Conservation (phyloP, 1,284 basidiomycete genomes). For the Cerioporus squamosus region DNA sequence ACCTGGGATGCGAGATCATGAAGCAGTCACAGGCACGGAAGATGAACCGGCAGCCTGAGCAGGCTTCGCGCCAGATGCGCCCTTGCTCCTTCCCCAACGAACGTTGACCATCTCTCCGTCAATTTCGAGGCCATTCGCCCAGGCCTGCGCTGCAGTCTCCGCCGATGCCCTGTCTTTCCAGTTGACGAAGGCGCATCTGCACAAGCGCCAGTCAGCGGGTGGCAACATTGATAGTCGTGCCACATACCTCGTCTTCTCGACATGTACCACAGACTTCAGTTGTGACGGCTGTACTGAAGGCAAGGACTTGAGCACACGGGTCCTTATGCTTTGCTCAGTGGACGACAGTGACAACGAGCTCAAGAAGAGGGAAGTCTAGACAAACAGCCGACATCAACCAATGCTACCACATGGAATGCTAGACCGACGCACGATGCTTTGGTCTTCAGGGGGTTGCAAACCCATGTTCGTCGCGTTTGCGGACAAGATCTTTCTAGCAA, state of each 20-base stretch:
- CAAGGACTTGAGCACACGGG: conserved; percentile 73
- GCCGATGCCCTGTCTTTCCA: conserved; percentile 84
- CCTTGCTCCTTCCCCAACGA: conserved; percentile 85
- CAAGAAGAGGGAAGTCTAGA: conserved; percentile 89
- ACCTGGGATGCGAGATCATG: conserved; percentile 3
- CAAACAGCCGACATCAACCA: conserved; percentile 5
- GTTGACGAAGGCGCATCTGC: conserved; percentile 95
- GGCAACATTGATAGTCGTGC: background rate
- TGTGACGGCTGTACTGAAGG: conserved; percentile 70
- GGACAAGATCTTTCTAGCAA: conserved; percentile 86
- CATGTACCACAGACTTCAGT: conserved; percentile 86
- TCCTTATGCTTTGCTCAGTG: conserved; percentile 81
- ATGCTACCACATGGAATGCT: background rate
- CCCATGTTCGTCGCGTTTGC: conserved; percentile 79
- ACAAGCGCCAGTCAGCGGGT: conserved; percentile 5
- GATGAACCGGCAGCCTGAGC: conserved; percentile 9
- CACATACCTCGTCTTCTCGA: conserved; percentile 75
- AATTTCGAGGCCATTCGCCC: conserved; percentile 87
- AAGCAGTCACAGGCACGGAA: conserved; percentile 8
- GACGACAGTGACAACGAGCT: conserved; percentile 79
- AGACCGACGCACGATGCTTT: conserved; percentile 69
- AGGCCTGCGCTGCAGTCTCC: conserved; percentile 85
- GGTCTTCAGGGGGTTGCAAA: conserved; percentile 88
- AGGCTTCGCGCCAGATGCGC: conserved; percentile 24
- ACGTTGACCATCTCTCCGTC: conserved; percentile 77